Percentiles rank a stretch among this genome's conserved stretches.
Conservation (phyloP, 2,329 filamentous ascomycete species). For the Colletotrichum australisinense region DNA sequence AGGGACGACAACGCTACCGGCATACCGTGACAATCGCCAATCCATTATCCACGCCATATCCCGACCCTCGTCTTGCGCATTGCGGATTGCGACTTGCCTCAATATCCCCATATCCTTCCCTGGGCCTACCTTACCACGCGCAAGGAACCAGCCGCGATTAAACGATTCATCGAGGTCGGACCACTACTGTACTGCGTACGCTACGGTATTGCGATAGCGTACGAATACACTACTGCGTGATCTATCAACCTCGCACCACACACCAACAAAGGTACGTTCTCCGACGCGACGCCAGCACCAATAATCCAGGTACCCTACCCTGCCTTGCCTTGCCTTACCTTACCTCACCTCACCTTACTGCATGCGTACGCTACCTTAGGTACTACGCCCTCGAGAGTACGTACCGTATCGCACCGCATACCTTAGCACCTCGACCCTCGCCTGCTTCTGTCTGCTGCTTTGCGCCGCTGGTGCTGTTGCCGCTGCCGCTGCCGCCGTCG, state of each 20-base stretch:
- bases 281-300: background rate
- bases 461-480: background rate
- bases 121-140: conserved; percentile 7
- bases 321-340: background rate
- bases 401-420: background rate
- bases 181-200: background rate
- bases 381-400: background rate
- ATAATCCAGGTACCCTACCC: conserved; percentile 8
- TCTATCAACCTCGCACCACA: background rate
- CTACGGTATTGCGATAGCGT: background rate
- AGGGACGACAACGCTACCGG: background rate
- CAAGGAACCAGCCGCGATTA: conserved; percentile 14
- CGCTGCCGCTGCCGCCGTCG: background rate
- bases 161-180: conserved; percentile 25
- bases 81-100: background rate
- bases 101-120: background rate
- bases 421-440: background rate
- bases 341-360: conserved; percentile 2
- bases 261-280: conserved; percentile 21
- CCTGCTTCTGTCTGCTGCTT: background rate
- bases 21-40: background rate
- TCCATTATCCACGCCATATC: background rate
- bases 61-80: background rate
- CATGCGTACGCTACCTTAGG: background rate
- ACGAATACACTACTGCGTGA: no score